Evolutionary conservation across 768 basidiomycete species (phyloP), one percentile per base, ranked within the genome.

Genomic region (Lentinula guzmanii): DNA sequence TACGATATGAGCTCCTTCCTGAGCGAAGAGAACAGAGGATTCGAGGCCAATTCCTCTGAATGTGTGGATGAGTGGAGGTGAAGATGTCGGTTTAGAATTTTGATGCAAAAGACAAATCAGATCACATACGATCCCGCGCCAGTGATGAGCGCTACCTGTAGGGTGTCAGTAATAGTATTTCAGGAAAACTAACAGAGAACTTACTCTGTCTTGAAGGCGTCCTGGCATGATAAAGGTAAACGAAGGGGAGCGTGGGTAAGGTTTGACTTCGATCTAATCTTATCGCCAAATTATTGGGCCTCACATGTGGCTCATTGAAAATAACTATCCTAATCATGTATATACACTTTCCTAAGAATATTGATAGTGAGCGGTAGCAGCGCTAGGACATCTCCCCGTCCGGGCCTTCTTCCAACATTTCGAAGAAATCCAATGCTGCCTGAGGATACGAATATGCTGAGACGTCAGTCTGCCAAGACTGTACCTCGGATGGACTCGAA

Each of bases 1-100:
- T 48, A 98, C 71, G 63, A 98, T 86, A 67, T 88, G 84, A n/a
- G 94, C 94, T 28, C 96, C 95, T 72, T 99, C 97, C 64, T 85
- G 82, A 1, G 96, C 96, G 72, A 99, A 99, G 51, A 98, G 82
- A 63, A 98, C 80, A n/a, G 94, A 87, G 0, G 95, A 90, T 76
- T 99, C 95, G 52, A 98, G 83, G 31, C 97, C 97, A 72, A 99
- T 97, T 0, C 97, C 97, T 60, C 95, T 98, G 73, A 46, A 18
- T 33, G 57, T 48, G 3, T 66, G 57, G 58, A 65, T 55, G 60
- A 65, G 24, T 24, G 60, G 63, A 64, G 52, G 62, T 65, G 58
- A 70, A 65, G 60, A 64, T 46, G 33, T 52, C 62, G 61, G 45
- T 63, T 64, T 52, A 52, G 62, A 62, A 16, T 53, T 18, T 16